phyloP scores from a whole-genome alignment of 2,329 filamentous ascomycete genomes.

The Elsinoe arachidis region DNA sequence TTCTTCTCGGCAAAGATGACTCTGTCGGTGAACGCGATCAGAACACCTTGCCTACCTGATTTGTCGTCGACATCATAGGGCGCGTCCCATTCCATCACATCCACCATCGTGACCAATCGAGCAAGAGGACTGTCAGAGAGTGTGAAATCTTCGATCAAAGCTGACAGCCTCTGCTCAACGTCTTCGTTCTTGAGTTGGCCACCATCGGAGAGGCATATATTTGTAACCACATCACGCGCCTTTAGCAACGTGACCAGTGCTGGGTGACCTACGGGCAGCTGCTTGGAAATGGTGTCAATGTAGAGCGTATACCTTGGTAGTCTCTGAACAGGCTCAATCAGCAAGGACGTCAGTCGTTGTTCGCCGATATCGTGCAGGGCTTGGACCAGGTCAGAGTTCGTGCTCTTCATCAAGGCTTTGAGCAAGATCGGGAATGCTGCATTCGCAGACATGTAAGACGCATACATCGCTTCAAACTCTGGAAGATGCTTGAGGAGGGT shows the following conservation, averaged over 20 bases:
- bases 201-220: constrained; percentile 86
- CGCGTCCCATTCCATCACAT: constrained; percentile 66
- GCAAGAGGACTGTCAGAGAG: constrained; percentile 47
- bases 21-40: constrained; percentile 78
- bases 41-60: constrained; percentile 52
- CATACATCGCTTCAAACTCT: constrained; percentile 81
- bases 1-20: constrained; percentile 69
- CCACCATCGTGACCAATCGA: constrained; percentile 70
- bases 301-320: constrained; percentile 90
- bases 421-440: constrained; percentile 77
- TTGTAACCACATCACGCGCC: constrained; percentile 85
- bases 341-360: constrained; percentile 77
- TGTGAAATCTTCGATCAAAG: constrained; percentile 42
- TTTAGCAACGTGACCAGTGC: constrained; percentile 76
- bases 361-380: constrained; percentile 77
- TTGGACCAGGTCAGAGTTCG: constrained; percentile 73
- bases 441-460: constrained; percentile 86
- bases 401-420: constrained; percentile 64
- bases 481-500: constrained; percentile 87
- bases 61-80: constrained; percentile 51
- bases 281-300: constrained; percentile 88
- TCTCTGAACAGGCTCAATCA: constrained; percentile 94
- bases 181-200: constrained; percentile 65
- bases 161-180: constrained; percentile 65
- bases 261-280: constrained; percentile 75